A percentile compares a stretch with the other conserved stretches of the same genome.
Evolutionary conservation across 2,329 filamentous ascomycete genomes (phyloP).

Genomic region (Lasiodiplodia theobromae): DNA sequence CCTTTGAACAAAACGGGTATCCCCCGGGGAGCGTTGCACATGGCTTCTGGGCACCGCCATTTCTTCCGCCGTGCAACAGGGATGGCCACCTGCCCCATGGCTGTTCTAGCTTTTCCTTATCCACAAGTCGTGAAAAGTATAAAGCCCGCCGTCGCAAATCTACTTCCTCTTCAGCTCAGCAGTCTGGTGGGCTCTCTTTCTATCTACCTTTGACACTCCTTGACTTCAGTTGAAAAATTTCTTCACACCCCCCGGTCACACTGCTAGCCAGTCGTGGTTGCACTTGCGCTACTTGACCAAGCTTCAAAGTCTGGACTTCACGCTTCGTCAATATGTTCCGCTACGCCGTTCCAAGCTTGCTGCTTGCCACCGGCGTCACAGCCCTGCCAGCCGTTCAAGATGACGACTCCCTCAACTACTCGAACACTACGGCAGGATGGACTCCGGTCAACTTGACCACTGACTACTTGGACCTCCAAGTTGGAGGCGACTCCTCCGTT

Average conservation of each 20-base stretch:
- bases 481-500: neutral
- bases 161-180: neutral
- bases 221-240: neutral
- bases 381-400: conserved; percentile 13
- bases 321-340: conserved; percentile 9
- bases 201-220: conserved; percentile 1
- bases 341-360: conserved; percentile 9
- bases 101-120: conserved; percentile 10
- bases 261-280: conserved; percentile 1
- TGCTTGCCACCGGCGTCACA: conserved; percentile 14
- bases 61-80: conserved; percentile 24
- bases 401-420: conserved; percentile 2
- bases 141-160: neutral
- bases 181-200: neutral
- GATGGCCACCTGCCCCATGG: conserved; percentile 22
- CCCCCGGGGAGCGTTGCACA: conserved; percentile 26
- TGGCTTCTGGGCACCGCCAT: conserved; percentile 25
- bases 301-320: neutral
- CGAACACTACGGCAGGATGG: conserved; percentile 24
- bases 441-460: conserved; percentile 10
- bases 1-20: conserved; percentile 14
- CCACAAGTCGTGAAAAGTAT: conserved; percentile 12
- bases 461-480: conserved; percentile 6
- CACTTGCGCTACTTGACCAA: neutral
- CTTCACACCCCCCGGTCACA: neutral